Evolutionary conservation across 441 rosid genomes (phyloP).

Genomic region (Cnidoscolus chayamansa): DNA sequence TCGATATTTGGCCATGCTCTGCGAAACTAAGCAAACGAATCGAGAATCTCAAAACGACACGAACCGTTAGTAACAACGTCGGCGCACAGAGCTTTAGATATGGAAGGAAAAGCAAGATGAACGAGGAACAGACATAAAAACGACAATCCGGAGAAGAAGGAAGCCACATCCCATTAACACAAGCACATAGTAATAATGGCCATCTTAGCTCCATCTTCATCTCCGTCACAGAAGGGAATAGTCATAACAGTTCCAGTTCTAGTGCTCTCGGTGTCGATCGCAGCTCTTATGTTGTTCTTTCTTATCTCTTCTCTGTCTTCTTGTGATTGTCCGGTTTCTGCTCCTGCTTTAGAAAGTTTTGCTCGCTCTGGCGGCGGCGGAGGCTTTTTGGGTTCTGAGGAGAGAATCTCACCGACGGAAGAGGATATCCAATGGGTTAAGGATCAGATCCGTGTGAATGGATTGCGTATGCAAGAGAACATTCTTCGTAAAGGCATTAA

Average conservation of each 20-base stretch:
- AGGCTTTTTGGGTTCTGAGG: conserved; percentile 21
- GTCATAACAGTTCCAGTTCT: conserved; percentile 65
- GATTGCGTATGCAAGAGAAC: conserved; percentile 88
- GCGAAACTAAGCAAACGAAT: not conserved
- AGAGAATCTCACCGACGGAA: conserved; percentile 42
- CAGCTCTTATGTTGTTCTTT: conserved; percentile 60
- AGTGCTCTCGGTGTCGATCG: conserved; percentile 55
- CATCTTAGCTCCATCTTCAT: conserved; percentile 17
- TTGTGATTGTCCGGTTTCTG: conserved; percentile 49
- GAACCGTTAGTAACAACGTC: too few relatives aligned
- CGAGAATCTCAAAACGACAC: not conserved
- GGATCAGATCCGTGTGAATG: conserved; percentile 80
- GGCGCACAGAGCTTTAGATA: not conserved
- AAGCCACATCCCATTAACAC: not conserved
- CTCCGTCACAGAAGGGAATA: conserved; percentile 58
- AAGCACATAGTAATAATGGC: conserved; percentile 14
- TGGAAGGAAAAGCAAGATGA: too few relatives aligned
- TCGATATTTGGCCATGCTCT: not conserved
- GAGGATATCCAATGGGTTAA: conserved; percentile 77
- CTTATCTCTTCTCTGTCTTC: conserved; percentile 69
- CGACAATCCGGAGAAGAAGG: not conserved
- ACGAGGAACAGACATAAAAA: not conserved
- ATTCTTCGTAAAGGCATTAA: conserved; percentile 91
- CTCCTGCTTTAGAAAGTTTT: conserved; percentile 7
- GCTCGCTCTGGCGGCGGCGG: not conserved